phyloP scores from a whole-genome alignment of 192 early-diverging fungal species.

The Gonapodya prolifera region DNA sequence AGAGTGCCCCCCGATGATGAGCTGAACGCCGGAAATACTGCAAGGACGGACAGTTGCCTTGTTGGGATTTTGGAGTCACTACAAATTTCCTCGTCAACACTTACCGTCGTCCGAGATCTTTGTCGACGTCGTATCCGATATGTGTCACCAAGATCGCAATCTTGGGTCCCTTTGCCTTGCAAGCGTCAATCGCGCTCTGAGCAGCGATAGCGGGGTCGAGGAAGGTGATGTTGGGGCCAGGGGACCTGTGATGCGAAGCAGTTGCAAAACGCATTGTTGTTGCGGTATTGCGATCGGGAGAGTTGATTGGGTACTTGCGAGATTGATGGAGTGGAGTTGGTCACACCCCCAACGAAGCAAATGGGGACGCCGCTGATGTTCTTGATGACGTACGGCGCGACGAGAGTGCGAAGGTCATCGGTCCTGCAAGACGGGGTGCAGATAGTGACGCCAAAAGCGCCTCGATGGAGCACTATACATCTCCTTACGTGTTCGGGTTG shows the following conservation, averaged over 20 bases:
- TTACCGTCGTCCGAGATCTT: conserved; percentile 31
- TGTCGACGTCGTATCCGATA: conserved; percentile 61
- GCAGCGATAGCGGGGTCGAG: conserved; percentile 41
- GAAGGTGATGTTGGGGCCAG: conserved; percentile 38
- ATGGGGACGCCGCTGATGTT: conserved; percentile 55
- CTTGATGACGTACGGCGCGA: conserved; percentile 50
- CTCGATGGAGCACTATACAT: conserved; percentile 21
- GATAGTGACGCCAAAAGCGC: no score
- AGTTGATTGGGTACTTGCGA: no score
- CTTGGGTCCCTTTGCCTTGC: conserved; percentile 44
- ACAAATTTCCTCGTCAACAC: neutral
- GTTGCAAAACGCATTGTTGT: no score
- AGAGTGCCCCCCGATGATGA: conserved; percentile 66
- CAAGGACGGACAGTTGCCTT: no score
- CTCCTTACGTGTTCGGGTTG: conserved; percentile 25
- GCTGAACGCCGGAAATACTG: conserved; percentile 41
- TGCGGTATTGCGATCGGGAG: no score
- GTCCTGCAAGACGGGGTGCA: no score
- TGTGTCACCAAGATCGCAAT: conserved; percentile 56
- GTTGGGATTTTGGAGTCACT: conserved; percentile 19
- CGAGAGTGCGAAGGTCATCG: conserved; percentile 56
- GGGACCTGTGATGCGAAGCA: no score
- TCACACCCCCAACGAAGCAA: neutral
- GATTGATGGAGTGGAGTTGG: neutral
- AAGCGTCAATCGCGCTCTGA: conserved; percentile 47